Evolutionary conservation across 345 rosid species (phyloP).

Genomic region (Luvunga scandens): DNA sequence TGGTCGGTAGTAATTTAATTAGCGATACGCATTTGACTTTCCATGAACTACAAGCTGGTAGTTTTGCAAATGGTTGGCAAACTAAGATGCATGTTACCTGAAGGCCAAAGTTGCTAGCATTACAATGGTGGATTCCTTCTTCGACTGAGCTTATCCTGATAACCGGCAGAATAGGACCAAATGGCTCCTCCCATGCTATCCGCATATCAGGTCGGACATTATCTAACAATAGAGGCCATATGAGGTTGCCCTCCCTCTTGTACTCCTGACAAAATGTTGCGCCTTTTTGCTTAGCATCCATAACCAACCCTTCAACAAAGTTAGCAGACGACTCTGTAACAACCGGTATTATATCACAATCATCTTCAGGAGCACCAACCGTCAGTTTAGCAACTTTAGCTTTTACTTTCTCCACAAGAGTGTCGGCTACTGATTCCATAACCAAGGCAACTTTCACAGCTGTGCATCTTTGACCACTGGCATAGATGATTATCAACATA

Average conservation of each 20-base stretch:
- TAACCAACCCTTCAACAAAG: constrained; percentile 86
- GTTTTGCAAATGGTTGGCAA: not conserved
- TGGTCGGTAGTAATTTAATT: not conserved
- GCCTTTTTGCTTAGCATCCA: constrained; percentile 89
- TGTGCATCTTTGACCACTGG: constrained; percentile 94
- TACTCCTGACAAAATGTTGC: constrained; percentile 89
- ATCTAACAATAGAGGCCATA: constrained; percentile 91
- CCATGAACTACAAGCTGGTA: not conserved
- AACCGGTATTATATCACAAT: constrained; percentile 82
- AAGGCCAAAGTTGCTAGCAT: constrained; percentile 94
- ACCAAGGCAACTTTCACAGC: constrained; percentile 87
- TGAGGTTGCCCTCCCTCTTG: constrained; percentile 86
- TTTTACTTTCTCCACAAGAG: constrained; percentile 77
- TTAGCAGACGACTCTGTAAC: constrained; percentile 92
- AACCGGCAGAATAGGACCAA: constrained; percentile 81
- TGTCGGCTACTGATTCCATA: constrained; percentile 82
- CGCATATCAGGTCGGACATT: constrained; percentile 94
- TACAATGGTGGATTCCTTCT: constrained; percentile 95
- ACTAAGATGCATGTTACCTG: constrained; percentile 41
- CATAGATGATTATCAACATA: not conserved
- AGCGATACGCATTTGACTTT: not conserved
- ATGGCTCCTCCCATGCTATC: constrained; percentile 97
- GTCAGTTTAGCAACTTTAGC: constrained; percentile 72
- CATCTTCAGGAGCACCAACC: constrained; percentile 83
- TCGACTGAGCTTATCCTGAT: constrained; percentile 74